Percentiles rank a stretch among this genome's conserved stretches.
Conservation (phyloP, 257 asterid species). For the Salvia miltiorrhiza region DNA sequence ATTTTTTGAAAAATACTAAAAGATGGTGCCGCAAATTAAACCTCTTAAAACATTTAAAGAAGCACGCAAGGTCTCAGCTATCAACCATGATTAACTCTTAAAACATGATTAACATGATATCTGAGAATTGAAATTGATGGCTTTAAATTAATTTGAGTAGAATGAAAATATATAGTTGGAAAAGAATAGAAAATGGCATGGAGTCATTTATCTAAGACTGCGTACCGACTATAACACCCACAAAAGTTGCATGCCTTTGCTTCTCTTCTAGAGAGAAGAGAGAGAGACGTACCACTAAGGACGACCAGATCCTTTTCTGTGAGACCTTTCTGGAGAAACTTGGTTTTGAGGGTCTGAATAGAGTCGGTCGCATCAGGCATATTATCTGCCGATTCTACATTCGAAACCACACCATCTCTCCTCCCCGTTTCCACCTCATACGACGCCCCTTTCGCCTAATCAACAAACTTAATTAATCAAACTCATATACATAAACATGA, state of each 20-base stretch:
- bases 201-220: constrained; percentile 16
- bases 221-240: constrained; percentile 22
- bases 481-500: no score
- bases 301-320: constrained; percentile 58
- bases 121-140: no score
- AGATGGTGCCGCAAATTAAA: no score
- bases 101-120: no score
- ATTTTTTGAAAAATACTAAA: no score
- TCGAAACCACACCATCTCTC: constrained; percentile 65
- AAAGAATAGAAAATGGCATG: no score
- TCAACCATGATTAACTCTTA: no score
- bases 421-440: constrained; percentile 74
- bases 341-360: constrained; percentile 44
- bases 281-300: constrained; percentile 49
- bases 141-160: no score
- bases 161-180: no score
- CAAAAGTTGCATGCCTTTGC: constrained; percentile 21
- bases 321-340: constrained; percentile 60
- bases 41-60: no score
- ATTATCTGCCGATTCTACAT: constrained; percentile 34
- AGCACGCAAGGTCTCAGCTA: no score
- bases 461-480: not conserved
- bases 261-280: not conserved
- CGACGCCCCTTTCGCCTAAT: constrained; percentile 58
- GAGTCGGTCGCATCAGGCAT: constrained; percentile 77